Base-by-base conservation (phyloP, 495 filamentous ascomycete genomes). In the Pseudoneurospora amorphoporcata region DNA sequence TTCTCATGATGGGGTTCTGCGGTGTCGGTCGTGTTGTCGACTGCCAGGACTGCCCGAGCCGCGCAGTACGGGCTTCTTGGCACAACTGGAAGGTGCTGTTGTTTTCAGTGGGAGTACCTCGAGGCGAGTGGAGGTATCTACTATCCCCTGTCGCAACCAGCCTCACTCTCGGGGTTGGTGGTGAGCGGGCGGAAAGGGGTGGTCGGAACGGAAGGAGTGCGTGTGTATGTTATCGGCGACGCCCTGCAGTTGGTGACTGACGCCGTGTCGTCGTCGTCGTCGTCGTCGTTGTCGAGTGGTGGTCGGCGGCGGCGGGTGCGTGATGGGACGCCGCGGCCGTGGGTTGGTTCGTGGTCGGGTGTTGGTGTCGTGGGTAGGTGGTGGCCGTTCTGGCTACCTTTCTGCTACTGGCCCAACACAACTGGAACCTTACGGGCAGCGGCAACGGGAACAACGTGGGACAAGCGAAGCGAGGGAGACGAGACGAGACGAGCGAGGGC, bases 1-100 rank as follows among this genome's bases (percentile, higher is more conserved):
- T 78, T 76, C 61, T 76, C 79, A 80, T 80, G 77, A 72, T 80
- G 77, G 71, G 69, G 71, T 74, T 65, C 43, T 69, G 53, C 53
- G 53, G 7, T 65, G 32, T 7, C 53, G 53, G 53, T 65, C 53
- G 35, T 65, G 53, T 35, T 17, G 53, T 65, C 53, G 53, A 65
- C 53, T 35, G 53, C 53, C 53, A 65, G 53, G 29, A 35, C 53
- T 65, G 53, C 53, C 53, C 29, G 23, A 65, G 53, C 53, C 32
- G 53, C 53, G 53, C 53, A 65, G 53, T 65, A 65, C 53, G 53
- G 53, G 53, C 53, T 65, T 37, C 53, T 65, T 35, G 53, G 53
- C 53, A 65, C 53, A 65, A 65, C 53, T 35, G 53, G 53, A 35
- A 65, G 53, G 12, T 65, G 53, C 37, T 65, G 53, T 65, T 65